phyloP scores from a whole-genome alignment of 1,139 yeast species.

The Casaregolazyma lundiana region DNA sequence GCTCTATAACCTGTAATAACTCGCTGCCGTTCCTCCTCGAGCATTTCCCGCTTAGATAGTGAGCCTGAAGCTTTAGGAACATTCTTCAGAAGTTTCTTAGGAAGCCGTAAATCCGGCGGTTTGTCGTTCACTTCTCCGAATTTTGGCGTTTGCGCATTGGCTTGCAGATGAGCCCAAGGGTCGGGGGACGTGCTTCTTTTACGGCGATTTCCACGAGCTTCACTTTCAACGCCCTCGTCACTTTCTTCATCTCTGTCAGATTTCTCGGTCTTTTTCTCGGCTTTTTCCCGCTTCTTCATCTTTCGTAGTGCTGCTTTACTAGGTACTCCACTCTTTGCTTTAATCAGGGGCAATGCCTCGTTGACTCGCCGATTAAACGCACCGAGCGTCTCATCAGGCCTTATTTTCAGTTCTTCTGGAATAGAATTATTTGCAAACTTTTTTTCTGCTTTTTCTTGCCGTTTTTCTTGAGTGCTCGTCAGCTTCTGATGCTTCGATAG shows the following conservation, averaged over 20 bases:
- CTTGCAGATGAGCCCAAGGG: conserved; percentile 37
- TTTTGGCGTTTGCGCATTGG: conserved; percentile 31
- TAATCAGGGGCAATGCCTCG: conserved; percentile 37
- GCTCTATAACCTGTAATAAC: conserved; percentile 34
- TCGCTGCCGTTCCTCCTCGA: conserved; percentile 36
- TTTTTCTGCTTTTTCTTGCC: not conserved
- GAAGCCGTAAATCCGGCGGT: conserved; percentile 37
- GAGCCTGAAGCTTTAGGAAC: conserved; percentile 41
- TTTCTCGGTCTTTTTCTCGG: conserved; percentile 15
- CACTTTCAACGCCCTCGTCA: conserved; percentile 26
- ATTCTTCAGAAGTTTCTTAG: conserved; percentile 30
- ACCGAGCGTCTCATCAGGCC: conserved; percentile 34
- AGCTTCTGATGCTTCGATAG: conserved; percentile 19
- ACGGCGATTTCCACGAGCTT: conserved; percentile 15
- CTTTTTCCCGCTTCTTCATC: conserved; percentile 24
- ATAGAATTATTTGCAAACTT: not conserved
- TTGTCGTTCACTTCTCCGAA: conserved; percentile 40
- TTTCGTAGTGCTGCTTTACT: conserved; percentile 25
- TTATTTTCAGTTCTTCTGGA: conserved; percentile 22
- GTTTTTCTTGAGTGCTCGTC: conserved; percentile 25
- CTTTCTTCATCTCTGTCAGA: conserved; percentile 20
- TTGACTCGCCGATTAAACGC: conserved; percentile 38
- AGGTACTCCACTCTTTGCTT: conserved; percentile 31
- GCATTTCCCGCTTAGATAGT: conserved; percentile 34
- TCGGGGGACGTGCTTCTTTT: conserved; percentile 36